Percentiles rank a stretch among this genome's conserved stretches.
phyloP scores from a whole-genome alignment of 768 basidiomycete species.

The Lenzites betulinus region DNA sequence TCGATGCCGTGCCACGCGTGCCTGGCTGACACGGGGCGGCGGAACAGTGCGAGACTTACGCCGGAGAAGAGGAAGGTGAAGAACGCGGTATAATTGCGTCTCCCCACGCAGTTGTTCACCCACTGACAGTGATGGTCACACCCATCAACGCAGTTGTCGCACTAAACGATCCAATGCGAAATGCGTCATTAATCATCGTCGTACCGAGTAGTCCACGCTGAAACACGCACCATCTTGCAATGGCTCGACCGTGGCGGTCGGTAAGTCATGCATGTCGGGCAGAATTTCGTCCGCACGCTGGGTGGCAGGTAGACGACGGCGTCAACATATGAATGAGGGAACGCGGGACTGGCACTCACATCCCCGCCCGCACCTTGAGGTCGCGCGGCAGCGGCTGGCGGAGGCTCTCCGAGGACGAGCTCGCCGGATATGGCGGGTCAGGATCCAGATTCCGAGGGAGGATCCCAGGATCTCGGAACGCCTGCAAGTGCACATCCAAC shows the following conservation, averaged over 20 bases:
- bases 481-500: constrained; percentile 42
- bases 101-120: constrained; percentile 95
- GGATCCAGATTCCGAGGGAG: constrained; percentile 86
- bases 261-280: constrained; percentile 90
- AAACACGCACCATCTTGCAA: constrained; percentile 78
- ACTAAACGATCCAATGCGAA: constrained; percentile 46
- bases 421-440: constrained; percentile 74
- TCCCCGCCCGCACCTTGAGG: constrained; percentile 73
- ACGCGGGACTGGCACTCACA: constrained; percentile 49
- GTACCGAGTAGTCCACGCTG: neutral
- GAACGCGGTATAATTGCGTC: constrained; percentile 95
- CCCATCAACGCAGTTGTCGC: constrained; percentile 95
- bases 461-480: constrained; percentile 84
- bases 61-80: constrained; percentile 78
- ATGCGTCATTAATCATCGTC: neutral
- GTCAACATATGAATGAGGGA: neutral
- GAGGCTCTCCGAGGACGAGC: constrained; percentile 59
- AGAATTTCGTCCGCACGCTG: constrained; percentile 92
- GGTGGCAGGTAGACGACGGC: neutral
- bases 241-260: constrained; percentile 94
- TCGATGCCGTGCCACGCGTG: constrained; percentile 10
- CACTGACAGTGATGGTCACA: constrained; percentile 92
- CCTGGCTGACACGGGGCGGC: neutral
- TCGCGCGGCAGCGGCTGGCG: constrained; percentile 78
- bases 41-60: constrained; percentile 46